phyloP scores from a whole-genome alignment of 352 stramenopile species.

The Phytophthora citrophthora region DNA sequence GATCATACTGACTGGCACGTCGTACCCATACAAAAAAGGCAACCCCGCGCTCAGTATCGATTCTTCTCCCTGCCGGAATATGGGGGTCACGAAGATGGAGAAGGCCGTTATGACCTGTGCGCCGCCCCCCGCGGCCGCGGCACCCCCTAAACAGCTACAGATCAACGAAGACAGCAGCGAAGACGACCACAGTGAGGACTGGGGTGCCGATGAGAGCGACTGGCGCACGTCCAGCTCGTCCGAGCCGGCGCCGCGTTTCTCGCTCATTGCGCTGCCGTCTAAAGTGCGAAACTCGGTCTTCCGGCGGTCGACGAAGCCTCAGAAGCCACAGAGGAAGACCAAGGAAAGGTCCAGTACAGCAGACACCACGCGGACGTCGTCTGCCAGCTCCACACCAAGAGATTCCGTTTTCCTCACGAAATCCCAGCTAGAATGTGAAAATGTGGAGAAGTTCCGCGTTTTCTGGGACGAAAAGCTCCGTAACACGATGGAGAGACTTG shows the following conservation, averaged over 20 bases:
- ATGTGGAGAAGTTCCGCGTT: constrained; percentile 72
- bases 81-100: constrained; percentile 32
- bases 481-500: constrained; percentile 61
- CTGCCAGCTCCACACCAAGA: constrained; percentile 33
- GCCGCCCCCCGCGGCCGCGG: background rate
- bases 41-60: background rate
- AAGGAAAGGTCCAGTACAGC: constrained; percentile 36
- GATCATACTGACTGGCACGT: constrained; percentile 16
- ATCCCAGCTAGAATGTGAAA: constrained; percentile 33
- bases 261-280: constrained; percentile 44
- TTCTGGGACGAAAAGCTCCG: constrained; percentile 86
- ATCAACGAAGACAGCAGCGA: constrained; percentile 32
- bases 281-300: constrained; percentile 59
- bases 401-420: constrained; percentile 18
- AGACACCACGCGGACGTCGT: constrained; percentile 38
- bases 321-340: constrained; percentile 28
- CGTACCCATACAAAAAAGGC: constrained; percentile 14
- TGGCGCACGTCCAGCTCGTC: constrained; percentile 54
- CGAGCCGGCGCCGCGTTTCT: constrained; percentile 48
- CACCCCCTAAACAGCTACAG: background rate
- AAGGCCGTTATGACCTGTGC: background rate
- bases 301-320: constrained; percentile 11
- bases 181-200: constrained; percentile 43
- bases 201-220: constrained; percentile 58
- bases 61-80: constrained; percentile 9